Evolutionary conservation across 2,329 filamentous ascomycete genomes (phyloP), one percentile per base, ranked within the genome.

Genomic region (Sarocladium strictum): DNA sequence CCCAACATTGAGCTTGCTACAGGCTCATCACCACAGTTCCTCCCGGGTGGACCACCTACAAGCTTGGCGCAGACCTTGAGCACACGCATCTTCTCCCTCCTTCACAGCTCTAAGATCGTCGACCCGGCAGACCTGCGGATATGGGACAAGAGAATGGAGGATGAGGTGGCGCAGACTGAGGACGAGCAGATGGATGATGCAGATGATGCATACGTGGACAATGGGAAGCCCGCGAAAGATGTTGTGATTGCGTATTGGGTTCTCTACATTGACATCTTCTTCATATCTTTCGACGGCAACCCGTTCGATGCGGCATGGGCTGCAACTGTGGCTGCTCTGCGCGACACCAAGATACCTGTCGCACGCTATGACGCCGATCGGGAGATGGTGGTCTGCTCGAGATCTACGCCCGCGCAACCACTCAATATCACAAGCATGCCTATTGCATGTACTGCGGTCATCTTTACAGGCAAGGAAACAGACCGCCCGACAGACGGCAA

Each of bases 1-100:
- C 93, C 94, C 2, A 99, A 99, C 66, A 83, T 99, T 54, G 94
- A 97, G 66, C 76, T 99, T 29, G 87, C 87, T 32, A 99, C 94
- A 1, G 94, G 94, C 33, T 95, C 89, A 65, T 89, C 91, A 6
- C 92, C 93, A 2, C 81, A 87, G 21, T 90, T 93, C 62, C 77
- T 96, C 17, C 91, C 94, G 0, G 91, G 92, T 45, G 87, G 86
- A 10, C 86, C 94, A 21, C 94, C 90, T 1, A 86, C 83, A 5
- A 80, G 85, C 0, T 77, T 91, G 32, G 92, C 91, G 2, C 94
- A 99, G 72, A 88, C 87, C 3, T 76, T 99, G 27, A 90, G 89
- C 60, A 90, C 92, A 57, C 79, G 90, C 54, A 75, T 97, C 37
- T 86, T 88, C 62, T 85, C 85, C 2, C 76, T 96, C 41, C 76